Evolutionary conservation across 345 rosid genomes (phyloP), one percentile per base, ranked within the genome.

Genomic region (Brassica juncea): DNA sequence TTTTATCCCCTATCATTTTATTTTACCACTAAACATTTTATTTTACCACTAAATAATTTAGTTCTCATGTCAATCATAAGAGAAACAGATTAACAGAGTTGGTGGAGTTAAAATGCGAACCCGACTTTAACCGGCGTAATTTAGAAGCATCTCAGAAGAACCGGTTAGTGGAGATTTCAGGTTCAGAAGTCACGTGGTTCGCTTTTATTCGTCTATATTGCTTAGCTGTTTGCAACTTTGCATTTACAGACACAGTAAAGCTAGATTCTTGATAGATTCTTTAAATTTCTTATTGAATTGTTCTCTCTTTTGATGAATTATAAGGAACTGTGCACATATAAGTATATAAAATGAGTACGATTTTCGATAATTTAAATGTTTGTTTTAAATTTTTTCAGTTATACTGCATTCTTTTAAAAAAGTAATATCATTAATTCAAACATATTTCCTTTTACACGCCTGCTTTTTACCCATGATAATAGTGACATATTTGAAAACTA

Each of bases 211-310:
- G 82, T 73, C 16, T 8, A 34, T 5, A 52, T 14, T 54, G 71
- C 75, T 27, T 35, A 62, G 83, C 75, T 62, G 79, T 74, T 74
- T 61, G 31, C 78, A 73, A 61, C 82, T 79, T 61, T 68, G 14
- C 75, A 62, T 37, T 74, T 5, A 35, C 19, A 80, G 30, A 2
- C 11, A 74, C 75, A 54, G 59, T 74, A 74, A 80, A 80, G 75
- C 52, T 80, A 68, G 78, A 77, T 78, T 67, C 68, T 32, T 28
- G 70, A 32, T 79, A 68, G 82, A 78, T 79, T 73, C 70, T 34
- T 3, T 49, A 1, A 49, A 49, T 49, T 49, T 49, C 57, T 49
- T n/a, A n/a, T 49, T n/a, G 57, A 21, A 49, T 49, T 49, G 57
- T 49, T 49, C n/a, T 49, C 16, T 49, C 57, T n/a, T 49, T n/a